Evolutionary conservation across 2,329 filamentous ascomycete species (phyloP).

Genomic region (Apiospora arundinis): DNA sequence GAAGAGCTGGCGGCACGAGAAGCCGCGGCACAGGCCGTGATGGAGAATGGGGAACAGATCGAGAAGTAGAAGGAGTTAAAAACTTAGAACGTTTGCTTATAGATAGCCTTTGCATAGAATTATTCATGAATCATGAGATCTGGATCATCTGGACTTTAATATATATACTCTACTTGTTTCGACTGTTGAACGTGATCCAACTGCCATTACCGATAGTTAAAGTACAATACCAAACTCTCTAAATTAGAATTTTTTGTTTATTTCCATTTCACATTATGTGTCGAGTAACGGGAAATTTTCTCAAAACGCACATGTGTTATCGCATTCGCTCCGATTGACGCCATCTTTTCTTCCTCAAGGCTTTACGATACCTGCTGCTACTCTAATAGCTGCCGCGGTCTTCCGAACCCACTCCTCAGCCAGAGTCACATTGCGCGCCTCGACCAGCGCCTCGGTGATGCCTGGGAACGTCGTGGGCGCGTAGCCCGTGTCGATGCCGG

Average conservation of each 20-base stretch:
- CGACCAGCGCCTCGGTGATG: constrained; percentile 36
- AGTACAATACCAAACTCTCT: too few species aligned
- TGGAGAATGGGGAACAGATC: background rate
- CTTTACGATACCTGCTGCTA: constrained; percentile 36
- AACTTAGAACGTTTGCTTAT: background rate
- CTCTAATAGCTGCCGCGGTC: constrained; percentile 37
- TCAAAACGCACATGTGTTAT: background rate
- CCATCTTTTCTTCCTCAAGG: constrained; percentile 24
- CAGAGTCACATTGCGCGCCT: constrained; percentile 34
- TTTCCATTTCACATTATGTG: background rate
- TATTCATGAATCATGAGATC: background rate
- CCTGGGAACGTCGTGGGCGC: constrained; percentile 40
- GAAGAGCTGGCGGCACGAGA: constrained; percentile 13
- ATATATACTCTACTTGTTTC: background rate
- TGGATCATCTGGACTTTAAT: background rate
- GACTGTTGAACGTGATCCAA: background rate
- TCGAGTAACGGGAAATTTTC: too few species aligned
- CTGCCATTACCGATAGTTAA: background rate
- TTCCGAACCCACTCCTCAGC: constrained; percentile 37
- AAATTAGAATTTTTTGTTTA: background rate
- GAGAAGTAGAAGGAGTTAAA: background rate
- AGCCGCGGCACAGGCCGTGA: background rate
- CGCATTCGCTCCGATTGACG: background rate
- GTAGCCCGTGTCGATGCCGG: constrained; percentile 52
- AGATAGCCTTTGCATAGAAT: background rate